Evolutionary conservation across 768 basidiomycete species (phyloP).

Genomic region (Sporobolomyces phaffii): DNA sequence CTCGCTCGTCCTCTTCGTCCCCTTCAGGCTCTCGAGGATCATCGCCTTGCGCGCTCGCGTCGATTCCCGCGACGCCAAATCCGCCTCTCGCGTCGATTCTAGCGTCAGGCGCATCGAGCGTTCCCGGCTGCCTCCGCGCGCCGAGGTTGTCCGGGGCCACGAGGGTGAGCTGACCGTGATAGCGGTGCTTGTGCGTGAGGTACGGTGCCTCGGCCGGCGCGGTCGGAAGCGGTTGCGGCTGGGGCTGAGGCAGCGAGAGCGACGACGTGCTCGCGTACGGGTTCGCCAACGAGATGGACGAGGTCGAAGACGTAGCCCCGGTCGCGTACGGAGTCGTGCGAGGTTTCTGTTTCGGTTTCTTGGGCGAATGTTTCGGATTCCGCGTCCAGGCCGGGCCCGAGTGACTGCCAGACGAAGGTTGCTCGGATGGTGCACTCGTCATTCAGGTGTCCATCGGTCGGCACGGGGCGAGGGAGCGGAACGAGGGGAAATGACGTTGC

Average conservation of each 20-base stretch:
- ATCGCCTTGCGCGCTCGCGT: neutral
- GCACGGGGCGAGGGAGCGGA: neutral
- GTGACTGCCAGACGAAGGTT: neutral
- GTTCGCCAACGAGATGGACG: neutral
- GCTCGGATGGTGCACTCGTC: neutral
- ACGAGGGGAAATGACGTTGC: neutral
- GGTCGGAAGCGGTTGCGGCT: no score
- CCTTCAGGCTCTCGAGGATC: no score
- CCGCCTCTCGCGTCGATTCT: neutral
- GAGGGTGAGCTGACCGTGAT: constrained; percentile 31
- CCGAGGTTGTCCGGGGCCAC: constrained; percentile 31
- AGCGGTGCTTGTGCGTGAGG: constrained; percentile 27
- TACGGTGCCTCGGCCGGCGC: constrained; percentile 20
- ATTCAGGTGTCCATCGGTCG: neutral
- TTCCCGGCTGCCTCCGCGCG: constrained; percentile 8
- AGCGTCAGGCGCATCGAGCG: neutral
- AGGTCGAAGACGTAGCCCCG: neutral
- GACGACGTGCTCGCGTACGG: neutral
- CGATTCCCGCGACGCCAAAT: neutral
- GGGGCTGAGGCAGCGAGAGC: neutral
- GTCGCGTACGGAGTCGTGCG: neutral
- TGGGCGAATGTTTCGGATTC: neutral
- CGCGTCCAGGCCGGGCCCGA: constrained; percentile 20
- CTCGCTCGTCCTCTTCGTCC: neutral
- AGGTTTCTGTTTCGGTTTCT: neutral